These are phyloP conservation scores for Juglanconis oblonga DNA, from an alignment of 2,329 filamentous ascomycete genomes.

Conservation along the genomic window DNA sequence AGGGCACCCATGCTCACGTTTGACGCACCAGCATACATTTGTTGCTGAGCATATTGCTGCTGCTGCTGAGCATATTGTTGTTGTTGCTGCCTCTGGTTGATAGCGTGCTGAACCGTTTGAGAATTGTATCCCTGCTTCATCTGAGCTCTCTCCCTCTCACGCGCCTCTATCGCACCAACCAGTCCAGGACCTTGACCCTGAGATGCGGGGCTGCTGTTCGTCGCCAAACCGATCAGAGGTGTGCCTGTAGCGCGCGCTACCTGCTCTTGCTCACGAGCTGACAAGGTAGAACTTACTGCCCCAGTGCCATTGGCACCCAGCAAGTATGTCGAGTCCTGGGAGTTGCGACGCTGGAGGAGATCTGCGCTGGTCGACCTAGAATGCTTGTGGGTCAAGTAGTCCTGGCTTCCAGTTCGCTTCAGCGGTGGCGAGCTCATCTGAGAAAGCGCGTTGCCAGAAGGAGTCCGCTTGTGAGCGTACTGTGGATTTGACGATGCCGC, in stretches of 20 bases:
- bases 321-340: constrained; percentile 53
- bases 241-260: constrained; percentile 78
- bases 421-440: constrained; percentile 40
- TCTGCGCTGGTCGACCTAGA: constrained; percentile 48
- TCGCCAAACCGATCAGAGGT: constrained; percentile 68
- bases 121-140: constrained; percentile 68
- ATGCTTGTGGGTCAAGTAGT: constrained; percentile 35
- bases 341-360: constrained; percentile 51
- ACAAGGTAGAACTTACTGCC: constrained; percentile 57
- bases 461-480: constrained; percentile 58
- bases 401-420: constrained; percentile 38
- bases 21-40: constrained; percentile 27
- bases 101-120: constrained; percentile 70
- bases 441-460: constrained; percentile 49
- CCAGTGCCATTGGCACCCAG: constrained; percentile 45
- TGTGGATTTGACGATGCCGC: constrained; percentile 48
- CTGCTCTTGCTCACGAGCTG: constrained; percentile 83
- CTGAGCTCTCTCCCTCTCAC: constrained; percentile 74
- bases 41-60: constrained; percentile 32
- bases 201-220: constrained; percentile 42
- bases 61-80: constrained; percentile 33
- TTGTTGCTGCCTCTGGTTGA: constrained; percentile 58
- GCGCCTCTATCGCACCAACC: constrained; percentile 74
- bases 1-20: constrained; percentile 30
- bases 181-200: constrained; percentile 58